These are phyloP conservation scores for Dactylellina leptospora DNA, from an alignment of 2,329 filamentous ascomycete genomes.

Conservation along the genomic window DNA sequence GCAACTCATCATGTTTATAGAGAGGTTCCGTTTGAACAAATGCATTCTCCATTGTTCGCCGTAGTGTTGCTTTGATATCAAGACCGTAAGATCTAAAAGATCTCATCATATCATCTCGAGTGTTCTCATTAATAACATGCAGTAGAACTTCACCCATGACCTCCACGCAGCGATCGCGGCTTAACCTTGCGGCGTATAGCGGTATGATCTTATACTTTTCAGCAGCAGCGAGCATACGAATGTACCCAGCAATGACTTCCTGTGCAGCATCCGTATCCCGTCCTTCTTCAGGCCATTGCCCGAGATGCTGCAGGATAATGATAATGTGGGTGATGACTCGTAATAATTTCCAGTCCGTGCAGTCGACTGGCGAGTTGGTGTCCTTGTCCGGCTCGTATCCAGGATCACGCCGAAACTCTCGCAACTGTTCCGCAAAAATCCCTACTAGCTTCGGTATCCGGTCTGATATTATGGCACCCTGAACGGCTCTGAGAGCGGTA, in stretches of 20 bases:
- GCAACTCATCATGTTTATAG: conserved; percentile 57
- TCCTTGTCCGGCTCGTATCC: conserved; percentile 63
- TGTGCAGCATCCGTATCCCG: conserved; percentile 64
- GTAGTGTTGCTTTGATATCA: conserved; percentile 76
- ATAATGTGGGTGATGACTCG: conserved; percentile 76
- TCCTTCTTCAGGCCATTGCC: conserved; percentile 62
- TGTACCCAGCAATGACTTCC: conserved; percentile 81
- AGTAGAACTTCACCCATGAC: conserved; percentile 80
- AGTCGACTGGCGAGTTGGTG: conserved; percentile 60
- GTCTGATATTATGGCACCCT: conserved; percentile 74
- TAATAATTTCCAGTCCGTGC: conserved; percentile 62
- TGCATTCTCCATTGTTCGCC: conserved; percentile 67
- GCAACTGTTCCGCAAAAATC: conserved; percentile 54
- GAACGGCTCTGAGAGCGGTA: conserved; percentile 75
- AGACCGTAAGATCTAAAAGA: conserved; percentile 80
- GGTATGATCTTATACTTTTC: conserved; percentile 82
- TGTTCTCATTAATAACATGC: conserved; percentile 71
- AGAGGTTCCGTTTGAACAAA: conserved; percentile 60
- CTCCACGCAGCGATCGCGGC: conserved; percentile 71
- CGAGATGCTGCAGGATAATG: conserved; percentile 72
- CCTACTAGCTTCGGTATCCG: conserved; percentile 55
- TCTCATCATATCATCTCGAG: conserved; percentile 74
- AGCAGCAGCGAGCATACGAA: conserved; percentile 77
- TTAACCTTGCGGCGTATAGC: conserved; percentile 83
- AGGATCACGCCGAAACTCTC: conserved; percentile 64